Base-by-base conservation (phyloP, 208 protist genomes). In the Hexamita inflata region DNA sequence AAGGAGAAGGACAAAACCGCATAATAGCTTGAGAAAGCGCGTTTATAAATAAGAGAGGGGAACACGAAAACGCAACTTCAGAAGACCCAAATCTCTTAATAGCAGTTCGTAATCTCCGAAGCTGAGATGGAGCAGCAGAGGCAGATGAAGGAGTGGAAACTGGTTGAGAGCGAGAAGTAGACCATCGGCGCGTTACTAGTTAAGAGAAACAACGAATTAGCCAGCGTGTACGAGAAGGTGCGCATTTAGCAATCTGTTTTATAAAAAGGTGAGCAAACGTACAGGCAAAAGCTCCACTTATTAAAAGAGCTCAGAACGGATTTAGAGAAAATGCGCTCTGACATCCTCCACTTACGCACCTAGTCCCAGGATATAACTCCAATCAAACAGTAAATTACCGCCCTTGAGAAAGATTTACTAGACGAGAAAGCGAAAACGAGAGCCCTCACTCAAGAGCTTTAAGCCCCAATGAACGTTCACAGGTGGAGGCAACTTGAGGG, bases 401-500 rank as follows among this genome's bases (percentile, higher is more conserved):
- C 65, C 34, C 80, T 94, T 29, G 84, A 94, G 78, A 85, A 87
- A 45, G 85, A 92, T 73, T 84, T 98, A 35, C 81, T 94, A 59
- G 82, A 87, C 57, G 90, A 95, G 78, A 82, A 86, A 26, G 88
- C 83, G 15, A 90, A 91, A 26, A 88, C 88, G 29, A 40, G 74
- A 32, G 94, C 92, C 9, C 83, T 98, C 29, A 85, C 85, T 0
- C 92, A 97, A 75, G 94, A 98, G 82, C 83, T 98, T 1, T 82
- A 94, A 82, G 93, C 90, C 49, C 93, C 92, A 28, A 92, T 95
- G 78, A 97, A 98, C 81, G 88, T 96, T 32, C 94, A 98, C 83
- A 81, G 93, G 59, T 98, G 95, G 94, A 85, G 94, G 40, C 29
- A 53, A 26, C 81, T 97, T 19, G 92, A 97, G 68, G 94, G 92